A percentile compares a stretch with the other conserved stretches of the same genome.
Conservation (phyloP, 2,329 filamentous ascomycete genomes). For the Mariannaea sp. region DNA sequence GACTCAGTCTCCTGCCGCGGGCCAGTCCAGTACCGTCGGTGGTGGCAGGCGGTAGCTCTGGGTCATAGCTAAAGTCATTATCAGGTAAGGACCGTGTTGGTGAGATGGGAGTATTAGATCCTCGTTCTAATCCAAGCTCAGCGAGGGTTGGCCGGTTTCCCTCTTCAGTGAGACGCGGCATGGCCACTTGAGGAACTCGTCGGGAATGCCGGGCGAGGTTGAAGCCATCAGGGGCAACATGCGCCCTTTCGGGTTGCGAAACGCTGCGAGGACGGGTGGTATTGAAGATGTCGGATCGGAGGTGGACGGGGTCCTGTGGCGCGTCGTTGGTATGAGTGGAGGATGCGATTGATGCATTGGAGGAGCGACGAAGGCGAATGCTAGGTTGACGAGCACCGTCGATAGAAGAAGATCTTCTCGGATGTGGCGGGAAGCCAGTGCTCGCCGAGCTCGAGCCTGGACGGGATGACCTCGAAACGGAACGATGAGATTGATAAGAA, state of each 20-base stretch:
- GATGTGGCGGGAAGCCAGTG: not conserved
- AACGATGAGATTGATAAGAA: slow-evolving; percentile 30
- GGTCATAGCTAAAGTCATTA: slow-evolving; percentile 4
- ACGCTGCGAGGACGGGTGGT: slow-evolving; percentile 41
- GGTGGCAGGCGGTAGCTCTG: not conserved
- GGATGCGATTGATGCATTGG: slow-evolving; percentile 31
- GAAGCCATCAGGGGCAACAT: slow-evolving; percentile 23
- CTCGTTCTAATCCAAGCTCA: slow-evolving; percentile 39
- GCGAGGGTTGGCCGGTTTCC: slow-evolving; percentile 43
- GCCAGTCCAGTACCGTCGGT: slow-evolving; percentile 11
- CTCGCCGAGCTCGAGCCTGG: slow-evolving; percentile 12
- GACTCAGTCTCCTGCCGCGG: slow-evolving; percentile 33
- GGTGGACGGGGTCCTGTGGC: slow-evolving; percentile 12
- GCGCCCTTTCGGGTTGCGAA: slow-evolving; percentile 42
- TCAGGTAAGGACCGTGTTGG: slow-evolving; percentile 38
- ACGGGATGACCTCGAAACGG: slow-evolving; percentile 20
- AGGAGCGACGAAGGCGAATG: slow-evolving; percentile 34
- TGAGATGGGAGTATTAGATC: slow-evolving; percentile 32
- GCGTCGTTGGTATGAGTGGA: not conserved
- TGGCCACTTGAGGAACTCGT: slow-evolving; percentile 40
- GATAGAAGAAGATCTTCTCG: slow-evolving; percentile 16
- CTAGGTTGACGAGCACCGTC: slow-evolving; percentile 32
- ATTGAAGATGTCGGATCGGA: slow-evolving; percentile 21
- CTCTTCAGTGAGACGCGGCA: slow-evolving; percentile 49
- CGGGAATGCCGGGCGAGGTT: slow-evolving; percentile 38